These are phyloP conservation scores for Lactarius tabidus DNA, from an alignment of 768 basidiomycete genomes.

Conservation along the genomic window DNA sequence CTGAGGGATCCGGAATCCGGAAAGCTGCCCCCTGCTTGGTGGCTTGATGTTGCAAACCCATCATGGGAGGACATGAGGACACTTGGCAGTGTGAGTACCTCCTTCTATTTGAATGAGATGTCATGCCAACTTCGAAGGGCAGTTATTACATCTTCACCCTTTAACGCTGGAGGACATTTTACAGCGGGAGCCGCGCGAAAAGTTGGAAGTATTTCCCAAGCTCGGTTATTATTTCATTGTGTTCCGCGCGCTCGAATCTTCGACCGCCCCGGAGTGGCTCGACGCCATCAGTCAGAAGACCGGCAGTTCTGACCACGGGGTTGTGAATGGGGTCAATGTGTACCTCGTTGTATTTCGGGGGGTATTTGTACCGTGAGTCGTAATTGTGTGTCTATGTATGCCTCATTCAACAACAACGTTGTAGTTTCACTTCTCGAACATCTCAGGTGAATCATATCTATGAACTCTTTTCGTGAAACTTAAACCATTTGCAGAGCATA, in stretches of 20 bases:
- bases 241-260: conserved; percentile 74
- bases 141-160: conserved; percentile 87
- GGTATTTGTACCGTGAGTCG: conserved; percentile 71
- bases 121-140: conserved; percentile 2
- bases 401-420: not conserved
- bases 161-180: conserved; percentile 91
- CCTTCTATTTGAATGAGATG: not conserved
- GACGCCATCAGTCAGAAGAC: conserved; percentile 31
- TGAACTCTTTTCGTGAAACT: conserved; percentile 5
- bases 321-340: conserved; percentile 73
- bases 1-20: conserved; percentile 13
- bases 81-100: conserved; percentile 64
- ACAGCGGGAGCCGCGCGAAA: conserved; percentile 88
- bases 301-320: conserved; percentile 35
- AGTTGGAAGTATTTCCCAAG: conserved; percentile 82
- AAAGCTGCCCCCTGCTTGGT: conserved; percentile 65
- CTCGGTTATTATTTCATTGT: conserved; percentile 92
- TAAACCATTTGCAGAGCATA: conserved; percentile 53
- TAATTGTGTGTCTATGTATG: not conserved
- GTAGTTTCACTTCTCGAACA: conserved; percentile 89
- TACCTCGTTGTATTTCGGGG: conserved; percentile 87
- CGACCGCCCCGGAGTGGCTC: conserved; percentile 40
- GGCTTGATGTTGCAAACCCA: conserved; percentile 85
- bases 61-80: conserved; percentile 84
- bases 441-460: conserved; percentile 45